These are phyloP conservation scores for Botryosphaeria agaves DNA, from an alignment of 2,329 filamentous ascomycete species.

Conservation along the genomic window DNA sequence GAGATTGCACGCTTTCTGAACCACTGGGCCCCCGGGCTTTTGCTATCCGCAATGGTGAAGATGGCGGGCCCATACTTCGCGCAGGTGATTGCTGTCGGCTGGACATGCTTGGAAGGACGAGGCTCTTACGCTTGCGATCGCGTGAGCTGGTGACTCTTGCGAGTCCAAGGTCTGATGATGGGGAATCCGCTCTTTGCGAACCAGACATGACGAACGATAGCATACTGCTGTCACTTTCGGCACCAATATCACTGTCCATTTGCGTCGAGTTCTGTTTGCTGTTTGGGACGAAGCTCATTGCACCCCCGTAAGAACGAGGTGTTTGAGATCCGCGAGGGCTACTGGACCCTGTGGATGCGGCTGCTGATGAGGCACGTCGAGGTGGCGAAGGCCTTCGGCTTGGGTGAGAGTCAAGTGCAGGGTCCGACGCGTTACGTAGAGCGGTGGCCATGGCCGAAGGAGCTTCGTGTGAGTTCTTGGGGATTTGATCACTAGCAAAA, in stretches of 20 bases:
- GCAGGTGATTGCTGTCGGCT: slow-evolving; percentile 81
- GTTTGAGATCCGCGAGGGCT: slow-evolving; percentile 86
- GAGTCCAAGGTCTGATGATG: slow-evolving; percentile 70
- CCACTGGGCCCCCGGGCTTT: slow-evolving; percentile 56
- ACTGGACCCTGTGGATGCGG: slow-evolving; percentile 67
- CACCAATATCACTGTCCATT: slow-evolving; percentile 67
- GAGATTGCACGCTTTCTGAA: slow-evolving; percentile 52
- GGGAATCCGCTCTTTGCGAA: slow-evolving; percentile 66
- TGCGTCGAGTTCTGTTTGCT: slow-evolving; percentile 64
- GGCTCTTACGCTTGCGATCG: slow-evolving; percentile 71
- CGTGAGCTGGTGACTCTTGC: slow-evolving; percentile 60
- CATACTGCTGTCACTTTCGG: slow-evolving; percentile 76
- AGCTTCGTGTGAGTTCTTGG: slow-evolving; percentile 37
- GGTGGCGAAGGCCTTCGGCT: slow-evolving; percentile 37
- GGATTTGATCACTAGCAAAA: slow-evolving; percentile 31
- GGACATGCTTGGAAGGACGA: slow-evolving; percentile 67
- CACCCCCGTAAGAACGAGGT: slow-evolving; percentile 61
- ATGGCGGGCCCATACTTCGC: slow-evolving; percentile 49
- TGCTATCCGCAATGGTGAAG: slow-evolving; percentile 63
- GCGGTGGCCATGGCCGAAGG: slow-evolving; percentile 38
- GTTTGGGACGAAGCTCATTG: slow-evolving; percentile 37
- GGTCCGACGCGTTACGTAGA: slow-evolving; percentile 36
- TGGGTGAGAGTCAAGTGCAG: slow-evolving; percentile 23
- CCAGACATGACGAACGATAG: slow-evolving; percentile 63
- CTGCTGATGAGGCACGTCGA: no score